Evolutionary conservation across 768 basidiomycete species (phyloP), one percentile per base, ranked within the genome.

Genomic region (Cyathus striatus): DNA sequence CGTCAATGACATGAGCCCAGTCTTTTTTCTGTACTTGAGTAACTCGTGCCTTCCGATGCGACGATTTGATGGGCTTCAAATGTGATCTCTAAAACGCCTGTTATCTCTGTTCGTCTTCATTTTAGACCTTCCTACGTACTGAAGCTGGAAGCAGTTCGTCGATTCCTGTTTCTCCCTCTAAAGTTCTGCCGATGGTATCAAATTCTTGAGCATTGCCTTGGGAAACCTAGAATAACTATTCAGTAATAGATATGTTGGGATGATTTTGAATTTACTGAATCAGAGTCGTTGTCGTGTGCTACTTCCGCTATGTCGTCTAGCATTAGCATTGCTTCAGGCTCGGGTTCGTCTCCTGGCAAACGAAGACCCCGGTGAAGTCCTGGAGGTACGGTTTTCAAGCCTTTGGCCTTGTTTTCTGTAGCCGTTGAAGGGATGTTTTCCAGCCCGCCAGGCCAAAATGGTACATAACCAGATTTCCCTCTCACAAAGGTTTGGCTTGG

Each of bases 1-100:
- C 81, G 54, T 98, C 90, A 22, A 98, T 90, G 21, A 91, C 87
- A 70, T 97, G 96, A 1, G 96, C 96, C 96, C 96, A 99, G 49
- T 97, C 92, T 38, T 89, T 86, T 64, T 94, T 94, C 45, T 80
- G 79, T 3, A 79, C 56, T 37, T 75, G 69, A 2, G 68, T 51
- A 23, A 72, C 69, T 50, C 68, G 72, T 14, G 60, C 47, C 35
- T 67, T 66, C 26, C 68, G 68, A n/a, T 55, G 61, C 22, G 59
- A 50, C 2, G 74, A 48, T 40, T 70, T 70, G 27, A 71, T 57
- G 14, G 83, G 78, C 38, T 72, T 78, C 18, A 88, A 63, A 55
- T 81, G 75, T 10, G 75, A 69, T 38, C 75, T 73, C 81, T 86
- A 52, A 41, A 27, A n/a, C n/a, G 17, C 14, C 10, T 6, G 18